Base-by-base conservation (phyloP, 2,329 filamentous ascomycete genomes). In the Sordariomycetes sp. region DNA sequence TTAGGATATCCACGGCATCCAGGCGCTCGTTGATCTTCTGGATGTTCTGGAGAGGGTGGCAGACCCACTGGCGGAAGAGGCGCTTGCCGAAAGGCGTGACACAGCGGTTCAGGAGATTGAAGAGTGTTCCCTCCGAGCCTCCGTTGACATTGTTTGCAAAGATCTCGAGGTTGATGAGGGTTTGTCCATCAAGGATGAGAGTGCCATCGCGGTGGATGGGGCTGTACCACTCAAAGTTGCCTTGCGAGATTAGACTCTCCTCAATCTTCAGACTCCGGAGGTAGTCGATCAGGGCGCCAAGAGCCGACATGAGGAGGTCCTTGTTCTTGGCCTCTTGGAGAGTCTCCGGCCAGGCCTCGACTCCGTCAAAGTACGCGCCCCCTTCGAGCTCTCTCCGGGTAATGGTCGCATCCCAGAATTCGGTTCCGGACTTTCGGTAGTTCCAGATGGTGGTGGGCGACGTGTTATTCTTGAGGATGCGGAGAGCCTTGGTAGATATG, bases 31-130 rank as follows among this genome's bases (percentile, higher is more conserved):
- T 96, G 75, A 99, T 97, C 68, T 88, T 91, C 43, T 79, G 75
- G 6, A 89, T 86, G 71, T 96, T 88, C 69, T 91, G 90, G 16
- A 99, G 78, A 2, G 94, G 94, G 70, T 99, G 94, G 66, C 93
- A 97, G 2, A 99, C 88, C 94, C 94, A 99, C 70, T 96, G 91
- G 58, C 92, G 88, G 70, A 99, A 91, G 70, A 96, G 84, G 12
- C 94, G 88, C 74, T 99, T 99, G 59, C 94, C 94, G 68, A 99
- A 99, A 0, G 94, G 93, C 3, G 94, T 97, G 61, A 97, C 87
- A 68, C 94, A 99, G 56, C 90, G 85, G 70, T 99, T 97, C 57
- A 99, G 81, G 62, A 99, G 83, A 56, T 82, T 82, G 71, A 97
- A 99, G 1, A 99, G 74, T 0, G 94, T 97, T 7, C 94, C 94